Conservation (phyloP, 768 basidiomycete genomes). For the Lactifluus echinatus region DNA sequence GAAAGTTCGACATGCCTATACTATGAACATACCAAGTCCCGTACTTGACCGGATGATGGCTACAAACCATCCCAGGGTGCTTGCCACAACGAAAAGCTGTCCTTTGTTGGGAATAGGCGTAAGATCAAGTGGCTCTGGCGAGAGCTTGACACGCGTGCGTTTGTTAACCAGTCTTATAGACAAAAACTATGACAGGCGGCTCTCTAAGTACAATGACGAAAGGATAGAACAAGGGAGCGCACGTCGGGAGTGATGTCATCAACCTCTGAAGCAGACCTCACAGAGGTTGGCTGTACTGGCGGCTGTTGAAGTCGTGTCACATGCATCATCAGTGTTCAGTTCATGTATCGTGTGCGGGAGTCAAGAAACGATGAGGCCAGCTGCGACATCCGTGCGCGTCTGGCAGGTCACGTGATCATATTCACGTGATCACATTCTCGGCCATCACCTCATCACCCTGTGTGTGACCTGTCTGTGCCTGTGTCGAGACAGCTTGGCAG, state of each 20-base stretch:
- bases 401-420: not conserved
- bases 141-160: constrained; percentile 55
- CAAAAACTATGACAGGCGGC: constrained; percentile 29
- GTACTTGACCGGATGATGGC: constrained; percentile 38
- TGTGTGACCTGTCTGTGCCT: too few relatives aligned
- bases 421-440: constrained; percentile 4
- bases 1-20: not conserved
- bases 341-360: not conserved
- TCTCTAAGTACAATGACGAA: not conserved
- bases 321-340: constrained; percentile 11
- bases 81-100: constrained; percentile 50
- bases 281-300: not conserved
- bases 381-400: not conserved
- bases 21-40: constrained; percentile 24
- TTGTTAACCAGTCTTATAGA: constrained; percentile 41
- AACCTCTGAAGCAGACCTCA: constrained; percentile 13
- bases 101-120: constrained; percentile 36
- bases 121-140: constrained; percentile 40
- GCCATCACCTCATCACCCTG: too few relatives aligned
- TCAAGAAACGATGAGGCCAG: too few relatives aligned
- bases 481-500: too few relatives aligned
- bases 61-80: constrained; percentile 61
- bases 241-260: constrained; percentile 20
- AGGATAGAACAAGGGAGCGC: not conserved
- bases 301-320: constrained; percentile 18